A percentile compares a stretch with the other conserved stretches of the same genome.
Conservation (phyloP, 2,329 filamentous ascomycete genomes). For the Fonsecaea pedrosoi region DNA sequence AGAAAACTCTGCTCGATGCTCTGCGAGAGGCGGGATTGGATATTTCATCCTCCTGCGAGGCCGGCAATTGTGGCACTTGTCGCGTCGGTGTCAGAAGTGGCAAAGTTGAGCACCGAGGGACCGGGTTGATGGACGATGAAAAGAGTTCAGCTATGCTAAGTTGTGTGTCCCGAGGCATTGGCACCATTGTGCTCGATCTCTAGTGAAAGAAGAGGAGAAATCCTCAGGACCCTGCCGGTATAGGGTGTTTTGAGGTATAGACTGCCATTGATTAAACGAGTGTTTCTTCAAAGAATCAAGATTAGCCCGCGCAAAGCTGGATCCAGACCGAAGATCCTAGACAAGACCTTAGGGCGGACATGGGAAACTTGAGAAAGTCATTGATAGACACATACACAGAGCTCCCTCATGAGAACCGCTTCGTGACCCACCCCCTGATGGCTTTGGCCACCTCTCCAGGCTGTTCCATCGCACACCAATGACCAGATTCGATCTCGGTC, state of each 20-base stretch:
- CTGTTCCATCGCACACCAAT: conserved; percentile 31
- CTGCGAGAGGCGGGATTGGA: conserved; percentile 28
- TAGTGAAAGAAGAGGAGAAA: background rate
- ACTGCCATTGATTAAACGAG: background rate
- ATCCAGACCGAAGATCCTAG: background rate
- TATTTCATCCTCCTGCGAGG: conserved; percentile 27
- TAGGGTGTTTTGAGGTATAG: background rate
- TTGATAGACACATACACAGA: background rate
- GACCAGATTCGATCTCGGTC: conserved; percentile 25
- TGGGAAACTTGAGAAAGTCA: background rate
- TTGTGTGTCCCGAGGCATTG: conserved; percentile 30
- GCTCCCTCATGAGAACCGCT: conserved; percentile 20
- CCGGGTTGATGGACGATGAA: conserved; percentile 23
- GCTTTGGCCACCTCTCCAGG: conserved; percentile 24
- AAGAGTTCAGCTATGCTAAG: conserved; percentile 28
- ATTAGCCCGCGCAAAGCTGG: background rate
- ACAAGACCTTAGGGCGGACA: background rate
- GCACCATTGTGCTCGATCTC: conserved; percentile 26
- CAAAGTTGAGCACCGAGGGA: conserved; percentile 25
- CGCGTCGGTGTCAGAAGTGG: conserved; percentile 26
- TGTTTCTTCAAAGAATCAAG: background rate
- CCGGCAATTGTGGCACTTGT: conserved; percentile 29
- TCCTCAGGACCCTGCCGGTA: background rate
- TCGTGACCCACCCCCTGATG: conserved; percentile 28
- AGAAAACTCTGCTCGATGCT: conserved; percentile 25